Conservation (phyloP, 2,329 filamentous ascomycete species). For the Fusarium pseudograminearum region DNA sequence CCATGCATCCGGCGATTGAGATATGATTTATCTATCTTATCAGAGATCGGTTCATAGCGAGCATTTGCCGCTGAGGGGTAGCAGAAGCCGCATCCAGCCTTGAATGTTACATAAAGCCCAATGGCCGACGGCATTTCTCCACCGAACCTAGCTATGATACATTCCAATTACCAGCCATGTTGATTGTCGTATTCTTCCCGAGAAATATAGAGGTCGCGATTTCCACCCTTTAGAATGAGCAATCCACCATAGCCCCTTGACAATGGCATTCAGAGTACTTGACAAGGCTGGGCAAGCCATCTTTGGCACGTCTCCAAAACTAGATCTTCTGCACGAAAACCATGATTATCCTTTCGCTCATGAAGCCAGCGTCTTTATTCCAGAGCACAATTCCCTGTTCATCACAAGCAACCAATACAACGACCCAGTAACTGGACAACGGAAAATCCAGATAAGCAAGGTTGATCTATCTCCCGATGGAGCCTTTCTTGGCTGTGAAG, state of each 20-base stretch:
- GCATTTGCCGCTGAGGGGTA: conserved; percentile 27
- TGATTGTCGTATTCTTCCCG: background rate
- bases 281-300: conserved; percentile 42
- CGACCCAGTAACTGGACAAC: conserved; percentile 36
- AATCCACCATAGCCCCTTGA: no score
- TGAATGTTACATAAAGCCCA: conserved; percentile 8
- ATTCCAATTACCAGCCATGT: background rate
- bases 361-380: conserved; percentile 57
- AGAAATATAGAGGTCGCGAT: background rate
- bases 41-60: background rate
- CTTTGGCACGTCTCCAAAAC: conserved; percentile 51
- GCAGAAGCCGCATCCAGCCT: background rate
- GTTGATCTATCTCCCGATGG: conserved; percentile 38
- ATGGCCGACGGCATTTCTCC: background rate
- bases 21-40: background rate
- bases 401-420: conserved; percentile 53
- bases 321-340: conserved; percentile 56
- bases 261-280: conserved; percentile 22
- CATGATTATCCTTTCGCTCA: conserved; percentile 61
- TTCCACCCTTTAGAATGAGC: background rate
- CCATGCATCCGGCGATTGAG: background rate
- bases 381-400: conserved; percentile 47
- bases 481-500: conserved; percentile 46
- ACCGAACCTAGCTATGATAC: background rate
- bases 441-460: conserved; percentile 49